phyloP scores from a whole-genome alignment of 331 rosid genomes.

The Arachis monticola region DNA sequence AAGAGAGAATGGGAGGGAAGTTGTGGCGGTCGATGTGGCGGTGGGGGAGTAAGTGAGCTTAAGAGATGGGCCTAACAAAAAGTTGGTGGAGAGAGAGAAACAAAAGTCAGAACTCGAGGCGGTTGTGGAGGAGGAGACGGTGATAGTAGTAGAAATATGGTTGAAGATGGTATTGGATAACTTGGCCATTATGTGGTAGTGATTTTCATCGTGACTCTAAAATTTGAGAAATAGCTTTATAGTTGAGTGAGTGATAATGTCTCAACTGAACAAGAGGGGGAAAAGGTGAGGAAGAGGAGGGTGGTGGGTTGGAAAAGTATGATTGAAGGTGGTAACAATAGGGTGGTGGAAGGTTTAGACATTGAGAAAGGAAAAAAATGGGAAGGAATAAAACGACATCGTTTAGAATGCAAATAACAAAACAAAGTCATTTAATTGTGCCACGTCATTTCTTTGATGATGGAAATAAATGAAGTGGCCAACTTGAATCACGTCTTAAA shows the following conservation, averaged over 20 bases:
- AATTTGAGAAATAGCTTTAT: slow-evolving; percentile 86
- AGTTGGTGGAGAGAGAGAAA: slow-evolving; percentile 75
- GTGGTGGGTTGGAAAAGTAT: too few species aligned
- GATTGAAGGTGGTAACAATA: too few species aligned
- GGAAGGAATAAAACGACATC: too few species aligned
- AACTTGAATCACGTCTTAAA: too few species aligned
- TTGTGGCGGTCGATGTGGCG: slow-evolving; percentile 43
- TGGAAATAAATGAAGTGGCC: too few species aligned
- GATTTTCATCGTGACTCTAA: slow-evolving; percentile 46
- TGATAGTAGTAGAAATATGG: slow-evolving; percentile 64
- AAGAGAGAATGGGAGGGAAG: slow-evolving; percentile 62
- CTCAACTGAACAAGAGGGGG: not conserved
- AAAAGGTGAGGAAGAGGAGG: not conserved
- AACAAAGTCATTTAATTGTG: too few species aligned
- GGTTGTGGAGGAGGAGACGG: slow-evolving; percentile 5
- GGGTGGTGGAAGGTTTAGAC: too few species aligned
- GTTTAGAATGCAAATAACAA: too few species aligned
- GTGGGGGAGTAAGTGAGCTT: slow-evolving; percentile 70
- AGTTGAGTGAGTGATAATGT: not conserved
- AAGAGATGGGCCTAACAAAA: slow-evolving; percentile 70
- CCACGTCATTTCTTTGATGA: too few species aligned
- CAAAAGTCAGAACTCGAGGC: slow-evolving; percentile 59
- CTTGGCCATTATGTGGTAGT: slow-evolving; percentile 63
- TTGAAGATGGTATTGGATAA: slow-evolving; percentile 65
- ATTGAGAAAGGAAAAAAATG: too few species aligned